Base-by-base conservation (phyloP, 495 filamentous ascomycete genomes). In the Talaromyces wortmannii region DNA sequence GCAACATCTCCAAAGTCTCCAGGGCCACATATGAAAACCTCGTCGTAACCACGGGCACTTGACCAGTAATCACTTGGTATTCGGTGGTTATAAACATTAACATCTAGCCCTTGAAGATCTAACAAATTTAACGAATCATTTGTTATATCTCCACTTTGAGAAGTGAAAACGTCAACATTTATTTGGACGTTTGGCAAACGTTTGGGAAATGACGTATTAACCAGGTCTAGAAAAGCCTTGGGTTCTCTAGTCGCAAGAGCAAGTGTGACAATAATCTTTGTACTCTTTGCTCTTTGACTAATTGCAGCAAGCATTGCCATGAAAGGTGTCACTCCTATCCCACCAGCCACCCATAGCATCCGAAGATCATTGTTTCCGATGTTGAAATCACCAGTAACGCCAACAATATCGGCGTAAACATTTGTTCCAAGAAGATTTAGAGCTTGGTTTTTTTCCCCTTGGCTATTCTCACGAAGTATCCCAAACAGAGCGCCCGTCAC, bases 301-400 rank as follows among this genome's bases (percentile, higher is more conserved):
- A 61, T 50, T 32, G 59, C 59, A 23, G 13, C 49, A 4, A 61
- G 31, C 59, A 61, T 61, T 5, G 59, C 48, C 7, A 61, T 23
- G 17, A 61, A 61, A 5, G 59, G 59, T 8, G 59, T 61, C 13
- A 61, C 32, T 11, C 59, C 59, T 30, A 61, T 61, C 42, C 59
- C 59, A 1, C 59, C 59, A 33, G 59, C 59, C 31, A 57, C 30
- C 53, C 48, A 59, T 17, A 56, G 18, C 2, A 48, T 31, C 16
- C 59, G 47, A 33, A 52, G 7, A 10, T 53, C 56, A 29, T n/a
- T 43, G 4, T 43, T 40, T 6, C 46, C 29, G 11, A 61, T 17
- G 15, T 23, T 40, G 50, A 61, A 61, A 44, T 61, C 59, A 5
- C 59, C 59, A 7, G 57, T 61, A 42, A 59, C 16, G 15, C 59